Conservation (phyloP, 139 green algal genomes). For the Eudorina sp. region DNA sequence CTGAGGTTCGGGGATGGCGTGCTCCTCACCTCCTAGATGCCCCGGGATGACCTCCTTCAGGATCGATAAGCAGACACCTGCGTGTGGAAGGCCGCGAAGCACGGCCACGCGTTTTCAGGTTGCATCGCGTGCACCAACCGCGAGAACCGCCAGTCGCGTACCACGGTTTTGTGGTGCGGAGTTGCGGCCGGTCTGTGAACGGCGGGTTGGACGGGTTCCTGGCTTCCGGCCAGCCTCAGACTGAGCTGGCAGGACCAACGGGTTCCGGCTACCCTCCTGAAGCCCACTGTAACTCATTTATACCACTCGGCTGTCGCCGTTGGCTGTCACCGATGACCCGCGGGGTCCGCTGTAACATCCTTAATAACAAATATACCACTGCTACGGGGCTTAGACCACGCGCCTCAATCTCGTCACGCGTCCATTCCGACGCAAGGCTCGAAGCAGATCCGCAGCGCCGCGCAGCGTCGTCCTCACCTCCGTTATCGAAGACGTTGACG, state of each 20-base stretch:
- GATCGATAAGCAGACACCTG: slow-evolving; percentile 34
- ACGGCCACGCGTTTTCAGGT: no score
- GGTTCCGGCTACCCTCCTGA: background rate
- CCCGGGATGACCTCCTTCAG: slow-evolving; percentile 36
- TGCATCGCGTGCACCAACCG: no score
- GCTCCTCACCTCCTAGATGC: slow-evolving; percentile 12
- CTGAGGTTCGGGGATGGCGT: background rate
- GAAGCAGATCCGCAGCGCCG: background rate
- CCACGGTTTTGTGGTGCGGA: no score
- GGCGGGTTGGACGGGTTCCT: background rate
- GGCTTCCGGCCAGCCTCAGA: background rate
- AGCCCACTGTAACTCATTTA: background rate
- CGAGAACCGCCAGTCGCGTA: background rate
- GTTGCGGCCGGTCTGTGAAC: no score
- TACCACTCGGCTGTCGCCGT: no score
- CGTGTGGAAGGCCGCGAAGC: no score
- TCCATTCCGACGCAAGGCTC: background rate
- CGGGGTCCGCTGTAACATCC: no score
- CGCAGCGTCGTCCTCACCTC: background rate
- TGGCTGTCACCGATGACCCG: no score
- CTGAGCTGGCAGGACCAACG: background rate
- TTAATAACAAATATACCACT: background rate
- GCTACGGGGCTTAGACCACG: no score
- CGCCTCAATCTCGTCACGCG: no score
- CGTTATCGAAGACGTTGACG: slow-evolving; percentile 34